These are phyloP conservation scores for Ogataea allantospora DNA, from an alignment of 805 yeast species.

Conservation along the genomic window DNA sequence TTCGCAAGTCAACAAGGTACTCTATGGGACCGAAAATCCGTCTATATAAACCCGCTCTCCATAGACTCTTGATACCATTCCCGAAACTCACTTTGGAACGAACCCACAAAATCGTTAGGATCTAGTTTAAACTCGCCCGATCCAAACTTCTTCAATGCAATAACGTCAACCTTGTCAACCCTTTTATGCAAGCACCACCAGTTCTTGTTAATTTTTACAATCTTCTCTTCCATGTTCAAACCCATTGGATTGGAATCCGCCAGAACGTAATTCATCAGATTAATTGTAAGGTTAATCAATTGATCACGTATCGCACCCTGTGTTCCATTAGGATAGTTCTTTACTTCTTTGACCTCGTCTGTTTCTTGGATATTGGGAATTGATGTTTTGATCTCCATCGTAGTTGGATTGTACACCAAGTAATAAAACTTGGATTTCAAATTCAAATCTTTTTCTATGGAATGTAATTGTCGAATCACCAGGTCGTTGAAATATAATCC, in stretches of 20 bases:
- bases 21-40: slow-evolving; percentile 39
- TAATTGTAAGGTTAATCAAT: slow-evolving; percentile 21
- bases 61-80: slow-evolving; percentile 21
- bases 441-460: slow-evolving; percentile 19
- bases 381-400: slow-evolving; percentile 25
- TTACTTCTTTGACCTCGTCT: slow-evolving; percentile 17
- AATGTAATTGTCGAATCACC: slow-evolving; percentile 26
- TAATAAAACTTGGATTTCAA: slow-evolving; percentile 23
- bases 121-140: slow-evolving; percentile 18
- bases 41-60: slow-evolving; percentile 5
- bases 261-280: slow-evolving; percentile 19
- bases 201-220: slow-evolving; percentile 24
- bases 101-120: slow-evolving; percentile 15
- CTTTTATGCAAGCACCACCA: slow-evolving; percentile 29
- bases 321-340: slow-evolving; percentile 3
- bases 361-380: slow-evolving; percentile 31
- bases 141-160: slow-evolving; percentile 23
- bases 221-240: slow-evolving; percentile 19
- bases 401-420: slow-evolving; percentile 21
- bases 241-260: slow-evolving; percentile 15
- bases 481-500: slow-evolving; percentile 27
- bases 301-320: slow-evolving; percentile 15
- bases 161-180: slow-evolving; percentile 14
- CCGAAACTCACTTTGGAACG: slow-evolving; percentile 28
- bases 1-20: slow-evolving; percentile 60